Percentiles rank a stretch among this genome's conserved stretches.
phyloP scores from a whole-genome alignment of 805 yeast species.

The Ogataea sp. region DNA sequence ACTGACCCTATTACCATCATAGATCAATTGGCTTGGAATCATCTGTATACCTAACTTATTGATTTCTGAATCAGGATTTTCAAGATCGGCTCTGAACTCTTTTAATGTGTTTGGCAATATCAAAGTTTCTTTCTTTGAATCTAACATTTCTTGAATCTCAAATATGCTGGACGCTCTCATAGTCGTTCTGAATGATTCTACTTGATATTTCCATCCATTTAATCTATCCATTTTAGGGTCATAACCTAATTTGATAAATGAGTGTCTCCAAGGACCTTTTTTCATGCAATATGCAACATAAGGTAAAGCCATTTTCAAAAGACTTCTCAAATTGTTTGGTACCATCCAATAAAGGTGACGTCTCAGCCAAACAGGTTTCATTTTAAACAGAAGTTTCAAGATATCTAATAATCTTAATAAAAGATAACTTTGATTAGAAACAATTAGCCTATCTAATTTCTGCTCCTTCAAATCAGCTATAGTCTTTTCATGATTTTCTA shows the following conservation, averaged over 20 bases:
- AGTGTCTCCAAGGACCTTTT: constrained; percentile 93
- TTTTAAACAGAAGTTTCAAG: constrained; percentile 43
- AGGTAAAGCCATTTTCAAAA: constrained; percentile 70
- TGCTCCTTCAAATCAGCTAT: constrained; percentile 22
- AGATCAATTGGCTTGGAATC: constrained; percentile 44
- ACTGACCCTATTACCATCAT: constrained; percentile 68
- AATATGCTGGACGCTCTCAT: constrained; percentile 22
- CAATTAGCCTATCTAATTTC: constrained; percentile 15
- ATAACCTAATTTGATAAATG: constrained; percentile 69
- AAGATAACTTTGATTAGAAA: constrained; percentile 22
- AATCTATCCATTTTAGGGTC: constrained; percentile 57
- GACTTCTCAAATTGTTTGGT: constrained; percentile 36
- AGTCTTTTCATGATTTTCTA: constrained; percentile 26
- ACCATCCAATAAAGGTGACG: constrained; percentile 55
- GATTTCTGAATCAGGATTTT: constrained; percentile 14
- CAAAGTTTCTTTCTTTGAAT: constrained; percentile 14
- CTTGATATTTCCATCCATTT: constrained; percentile 60
- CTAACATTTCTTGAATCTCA: constrained; percentile 15
- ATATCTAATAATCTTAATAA: constrained; percentile 36
- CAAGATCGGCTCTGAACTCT: constrained; percentile 10
- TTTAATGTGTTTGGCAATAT: constrained; percentile 20
- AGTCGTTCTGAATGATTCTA: constrained; percentile 64
- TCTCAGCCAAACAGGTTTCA: constrained; percentile 82
- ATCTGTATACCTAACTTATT: constrained; percentile 14
- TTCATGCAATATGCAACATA: constrained; percentile 74